Evolutionary conservation across 2,329 filamentous ascomycete species (phyloP).

Genomic region (Diplocarpon rosae): DNA sequence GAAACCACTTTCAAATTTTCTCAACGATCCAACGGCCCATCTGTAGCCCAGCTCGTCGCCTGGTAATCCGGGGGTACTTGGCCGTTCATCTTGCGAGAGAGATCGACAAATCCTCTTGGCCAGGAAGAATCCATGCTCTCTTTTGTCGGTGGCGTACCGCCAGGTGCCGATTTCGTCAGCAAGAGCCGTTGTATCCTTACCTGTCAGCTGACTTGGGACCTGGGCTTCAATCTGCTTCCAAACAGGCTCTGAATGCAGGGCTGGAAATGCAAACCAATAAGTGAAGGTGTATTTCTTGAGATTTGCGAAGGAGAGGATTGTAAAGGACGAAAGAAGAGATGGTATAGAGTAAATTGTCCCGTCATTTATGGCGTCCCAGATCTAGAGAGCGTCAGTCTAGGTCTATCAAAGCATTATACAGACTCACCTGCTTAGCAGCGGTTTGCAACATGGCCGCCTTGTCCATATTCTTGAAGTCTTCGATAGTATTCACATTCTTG

Average conservation of each 20-base stretch:
- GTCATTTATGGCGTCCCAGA: slow-evolving; percentile 96
- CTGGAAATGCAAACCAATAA: slow-evolving; percentile 97
- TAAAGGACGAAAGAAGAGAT: slow-evolving; percentile 80
- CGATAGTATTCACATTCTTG: slow-evolving; percentile 90
- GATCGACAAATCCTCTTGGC: slow-evolving; percentile 56
- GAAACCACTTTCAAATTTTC: slow-evolving; percentile 76
- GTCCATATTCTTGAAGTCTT: slow-evolving; percentile 80
- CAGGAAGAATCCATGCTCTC: slow-evolving; percentile 93
- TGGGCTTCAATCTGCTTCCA: slow-evolving; percentile 55
- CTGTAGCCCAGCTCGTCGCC: slow-evolving; percentile 45
- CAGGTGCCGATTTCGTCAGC: slow-evolving; percentile 81
- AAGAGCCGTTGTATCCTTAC: slow-evolving; percentile 64
- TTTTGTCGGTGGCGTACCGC: slow-evolving; percentile 68
- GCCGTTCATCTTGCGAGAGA: slow-evolving; percentile 22
- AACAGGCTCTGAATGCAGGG: slow-evolving; percentile 74
- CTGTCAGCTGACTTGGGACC: slow-evolving; percentile 43
- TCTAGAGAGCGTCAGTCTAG: slow-evolving; percentile 39
- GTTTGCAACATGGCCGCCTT: slow-evolving; percentile 67
- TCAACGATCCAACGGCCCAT: slow-evolving; percentile 70
- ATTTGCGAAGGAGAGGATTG: slow-evolving; percentile 85
- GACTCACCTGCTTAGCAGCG: slow-evolving; percentile 62
- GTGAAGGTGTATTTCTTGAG: slow-evolving; percentile 95
- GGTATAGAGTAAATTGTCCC: slow-evolving; percentile 93
- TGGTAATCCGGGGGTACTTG: slow-evolving; percentile 40
- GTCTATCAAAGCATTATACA: neutral